Percentiles rank a stretch among this genome's conserved stretches.
These are phyloP conservation scores for Wilhelminamyces savonicus DNA, from an alignment of 805 yeast genomes.

Conservation along the genomic window DNA sequence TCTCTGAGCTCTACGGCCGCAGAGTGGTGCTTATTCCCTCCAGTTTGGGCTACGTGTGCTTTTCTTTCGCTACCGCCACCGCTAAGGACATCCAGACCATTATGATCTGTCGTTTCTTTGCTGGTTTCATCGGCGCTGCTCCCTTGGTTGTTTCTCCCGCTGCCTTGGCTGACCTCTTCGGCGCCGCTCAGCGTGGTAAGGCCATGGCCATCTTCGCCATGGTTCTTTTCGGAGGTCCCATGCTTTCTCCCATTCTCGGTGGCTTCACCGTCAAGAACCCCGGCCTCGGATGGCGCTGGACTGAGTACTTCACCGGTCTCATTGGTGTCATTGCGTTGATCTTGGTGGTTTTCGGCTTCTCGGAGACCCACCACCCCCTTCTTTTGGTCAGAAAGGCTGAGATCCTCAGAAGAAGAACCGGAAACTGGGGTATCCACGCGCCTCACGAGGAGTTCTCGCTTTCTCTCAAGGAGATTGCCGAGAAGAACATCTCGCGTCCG, in stretches of 20 bases:
- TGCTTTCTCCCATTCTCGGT: slow-evolving; percentile 67
- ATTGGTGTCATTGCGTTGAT: slow-evolving; percentile 26
- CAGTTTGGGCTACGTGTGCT: slow-evolving; percentile 21
- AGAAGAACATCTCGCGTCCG: slow-evolving; percentile 33
- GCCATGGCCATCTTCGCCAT: slow-evolving; percentile 69
- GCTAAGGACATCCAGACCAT: slow-evolving; percentile 74
- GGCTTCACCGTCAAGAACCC: slow-evolving; percentile 33
- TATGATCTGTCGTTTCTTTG: slow-evolving; percentile 70
- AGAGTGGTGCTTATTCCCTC: slow-evolving; percentile 40
- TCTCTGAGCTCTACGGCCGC: slow-evolving; percentile 23
- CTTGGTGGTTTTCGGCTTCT: slow-evolving; percentile 22
- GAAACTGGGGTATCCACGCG: slow-evolving; percentile 34
- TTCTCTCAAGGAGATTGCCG: slow-evolving; percentile 24
- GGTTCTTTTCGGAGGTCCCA: slow-evolving; percentile 74
- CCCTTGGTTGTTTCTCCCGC: slow-evolving; percentile 86
- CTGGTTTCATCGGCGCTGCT: slow-evolving; percentile 79
- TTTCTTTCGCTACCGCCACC: slow-evolving; percentile 64
- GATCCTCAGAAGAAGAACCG: slow-evolving; percentile 30
- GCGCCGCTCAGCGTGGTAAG: slow-evolving; percentile 60
- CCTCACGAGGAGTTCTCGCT: slow-evolving; percentile 31
- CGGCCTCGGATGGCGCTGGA: slow-evolving; percentile 52
- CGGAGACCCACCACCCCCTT: slow-evolving; percentile 38
- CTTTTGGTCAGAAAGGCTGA: slow-evolving; percentile 28
- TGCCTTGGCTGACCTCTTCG: slow-evolving; percentile 75
- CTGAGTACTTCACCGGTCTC: slow-evolving; percentile 45